Evolutionary conservation across 306 rosid genomes (phyloP).

Genomic region (Boehmeria nivea): DNA sequence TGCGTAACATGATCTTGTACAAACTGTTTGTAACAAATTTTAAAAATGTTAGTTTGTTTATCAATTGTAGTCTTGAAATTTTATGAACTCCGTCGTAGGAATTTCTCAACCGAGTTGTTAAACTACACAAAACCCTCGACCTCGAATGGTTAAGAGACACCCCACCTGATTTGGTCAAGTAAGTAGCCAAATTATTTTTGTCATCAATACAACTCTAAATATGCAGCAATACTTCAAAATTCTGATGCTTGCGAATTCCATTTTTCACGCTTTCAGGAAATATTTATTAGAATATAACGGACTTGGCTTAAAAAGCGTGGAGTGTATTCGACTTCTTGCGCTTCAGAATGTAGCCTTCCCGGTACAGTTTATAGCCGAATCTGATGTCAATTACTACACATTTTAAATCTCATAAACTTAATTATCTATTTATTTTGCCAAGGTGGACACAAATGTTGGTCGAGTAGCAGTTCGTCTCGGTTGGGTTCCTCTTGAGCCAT

Average conservation of each 20-base stretch:
- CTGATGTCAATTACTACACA: background rate
- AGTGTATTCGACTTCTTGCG: slow-evolving; percentile 66
- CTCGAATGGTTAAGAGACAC: slow-evolving; percentile 72
- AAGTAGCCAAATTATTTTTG: slow-evolving; percentile 15
- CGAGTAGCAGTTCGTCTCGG: slow-evolving; percentile 70
- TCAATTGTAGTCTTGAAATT: background rate
- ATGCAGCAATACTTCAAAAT: too few species aligned
- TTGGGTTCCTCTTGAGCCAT: slow-evolving; percentile 77
- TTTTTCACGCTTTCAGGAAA: slow-evolving; percentile 29
- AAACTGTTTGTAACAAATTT: background rate
- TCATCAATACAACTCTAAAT: too few species aligned
- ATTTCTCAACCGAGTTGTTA: slow-evolving; percentile 34
- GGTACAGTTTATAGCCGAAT: slow-evolving; percentile 29
- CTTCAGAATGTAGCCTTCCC: slow-evolving; percentile 63
- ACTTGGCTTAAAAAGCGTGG: slow-evolving; percentile 72
- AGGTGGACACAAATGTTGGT: slow-evolving; percentile 86
- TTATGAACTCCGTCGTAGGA: slow-evolving; percentile 20
- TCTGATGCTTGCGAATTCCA: slow-evolving; percentile 1
- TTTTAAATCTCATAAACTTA: background rate
- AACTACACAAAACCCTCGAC: slow-evolving; percentile 35
- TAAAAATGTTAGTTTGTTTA: slow-evolving; percentile 1
- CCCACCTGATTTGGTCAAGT: slow-evolving; percentile 41
- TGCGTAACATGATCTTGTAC: background rate
- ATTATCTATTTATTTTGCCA: background rate
- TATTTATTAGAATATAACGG: slow-evolving; percentile 47